A percentile compares a stretch with the other conserved stretches of the same genome.
phyloP scores from a whole-genome alignment of 768 basidiomycete genomes.

The Mycena vitilis region DNA sequence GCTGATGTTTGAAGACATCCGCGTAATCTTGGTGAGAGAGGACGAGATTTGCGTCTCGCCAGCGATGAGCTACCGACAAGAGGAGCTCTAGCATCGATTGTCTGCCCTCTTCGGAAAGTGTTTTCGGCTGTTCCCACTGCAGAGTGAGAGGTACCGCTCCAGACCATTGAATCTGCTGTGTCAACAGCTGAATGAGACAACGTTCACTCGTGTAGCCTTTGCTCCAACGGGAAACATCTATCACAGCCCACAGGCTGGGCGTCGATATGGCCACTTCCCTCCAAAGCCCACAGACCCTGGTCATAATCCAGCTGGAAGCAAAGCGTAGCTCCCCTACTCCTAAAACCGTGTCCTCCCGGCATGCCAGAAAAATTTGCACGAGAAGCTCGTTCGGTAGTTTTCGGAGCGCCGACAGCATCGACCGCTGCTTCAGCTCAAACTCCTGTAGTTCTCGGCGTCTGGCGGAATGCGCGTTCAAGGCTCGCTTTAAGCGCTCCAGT shows the following conservation, averaged over 20 bases:
- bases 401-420: background rate
- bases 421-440: background rate
- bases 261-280: constrained; percentile 8
- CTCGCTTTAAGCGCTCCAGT: background rate
- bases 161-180: constrained; percentile 13
- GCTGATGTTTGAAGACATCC: background rate
- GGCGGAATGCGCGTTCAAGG: constrained; percentile 2
- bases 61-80: constrained; percentile 13
- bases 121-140: background rate
- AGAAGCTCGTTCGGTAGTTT: constrained; percentile 5
- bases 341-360: background rate
- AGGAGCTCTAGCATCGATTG: constrained; percentile 1
- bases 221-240: background rate
- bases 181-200: background rate
- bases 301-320: background rate
- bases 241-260: constrained; percentile 10
- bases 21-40: background rate
- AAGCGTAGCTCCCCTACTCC: background rate
- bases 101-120: background rate
- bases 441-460: constrained; percentile 8
- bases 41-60: background rate
- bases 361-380: background rate
- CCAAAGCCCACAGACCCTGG: constrained; percentile 9
- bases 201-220: background rate
- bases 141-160: background rate